These are phyloP conservation scores for Aureobasidium sp. DNA, from an alignment of 2,329 filamentous ascomycete genomes.

Conservation along the genomic window DNA sequence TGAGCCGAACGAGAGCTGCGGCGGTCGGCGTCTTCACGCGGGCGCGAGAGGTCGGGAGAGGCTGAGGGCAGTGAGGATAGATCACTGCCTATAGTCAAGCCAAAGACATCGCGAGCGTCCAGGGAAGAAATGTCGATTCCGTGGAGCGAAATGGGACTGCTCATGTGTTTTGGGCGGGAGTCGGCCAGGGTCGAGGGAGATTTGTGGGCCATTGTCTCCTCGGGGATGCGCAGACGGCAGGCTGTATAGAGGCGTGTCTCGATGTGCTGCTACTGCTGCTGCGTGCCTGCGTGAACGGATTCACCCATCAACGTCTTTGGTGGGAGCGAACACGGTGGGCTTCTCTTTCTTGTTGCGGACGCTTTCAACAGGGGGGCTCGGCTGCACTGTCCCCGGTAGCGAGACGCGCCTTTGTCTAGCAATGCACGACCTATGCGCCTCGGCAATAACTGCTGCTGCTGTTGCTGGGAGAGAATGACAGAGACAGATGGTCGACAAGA, in stretches of 20 bases:
- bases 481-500: not conserved
- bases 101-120: slow-evolving; percentile 19
- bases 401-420: not conserved
- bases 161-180: slow-evolving; percentile 12
- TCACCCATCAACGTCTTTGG: not conserved
- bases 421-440: not conserved
- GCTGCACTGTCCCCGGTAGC: not conserved
- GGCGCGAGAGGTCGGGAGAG: slow-evolving; percentile 16
- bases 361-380: slow-evolving; percentile 3
- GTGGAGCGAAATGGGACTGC: slow-evolving; percentile 26
- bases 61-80: slow-evolving; percentile 23
- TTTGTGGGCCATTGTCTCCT: slow-evolving; percentile 3
- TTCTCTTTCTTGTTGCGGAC: not conserved
- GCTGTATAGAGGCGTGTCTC: not conserved
- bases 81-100: slow-evolving; percentile 17
- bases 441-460: not conserved
- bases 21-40: slow-evolving; percentile 9
- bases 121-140: slow-evolving; percentile 29
- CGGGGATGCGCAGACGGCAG: not conserved
- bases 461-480: not conserved
- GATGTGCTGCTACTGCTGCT: not conserved
- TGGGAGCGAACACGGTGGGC: not conserved
- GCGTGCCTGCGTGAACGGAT: not conserved
- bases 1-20: slow-evolving; percentile 14
- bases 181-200: not conserved